These are phyloP conservation scores for Fusarium setosum DNA, from an alignment of 2,329 filamentous ascomycete species.

Conservation along the genomic window DNA sequence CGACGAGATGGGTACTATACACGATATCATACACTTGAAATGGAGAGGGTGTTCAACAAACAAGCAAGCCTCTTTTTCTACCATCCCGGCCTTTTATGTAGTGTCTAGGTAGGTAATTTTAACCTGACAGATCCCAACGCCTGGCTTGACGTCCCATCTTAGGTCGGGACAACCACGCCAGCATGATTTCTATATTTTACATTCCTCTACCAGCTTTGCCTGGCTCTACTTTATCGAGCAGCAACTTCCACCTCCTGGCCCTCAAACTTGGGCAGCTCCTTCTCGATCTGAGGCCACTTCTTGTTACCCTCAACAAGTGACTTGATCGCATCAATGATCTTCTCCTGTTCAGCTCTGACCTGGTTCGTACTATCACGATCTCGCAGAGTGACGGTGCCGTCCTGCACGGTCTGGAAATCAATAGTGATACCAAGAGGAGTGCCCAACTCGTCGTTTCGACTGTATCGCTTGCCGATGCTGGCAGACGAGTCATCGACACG, in stretches of 20 bases:
- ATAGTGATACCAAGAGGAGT: conserved; percentile 94
- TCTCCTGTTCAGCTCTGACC: conserved; percentile 84
- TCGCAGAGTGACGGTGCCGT: conserved; percentile 86
- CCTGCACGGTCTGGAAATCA: conserved; percentile 94
- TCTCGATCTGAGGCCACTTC: conserved; percentile 75
- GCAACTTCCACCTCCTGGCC: conserved; percentile 72
- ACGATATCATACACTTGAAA: background rate
- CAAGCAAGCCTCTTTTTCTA: conserved; percentile 10
- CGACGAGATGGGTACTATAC: background rate
- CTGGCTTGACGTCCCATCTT: conserved; percentile 6
- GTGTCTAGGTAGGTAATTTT: conserved; percentile 22
- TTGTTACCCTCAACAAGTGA: conserved; percentile 62
- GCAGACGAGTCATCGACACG: conserved; percentile 91
- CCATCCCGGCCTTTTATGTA: conserved; percentile 12
- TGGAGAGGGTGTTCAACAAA: background rate
- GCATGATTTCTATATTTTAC: conserved; percentile 36
- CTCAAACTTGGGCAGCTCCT: conserved; percentile 86
- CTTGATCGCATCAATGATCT: conserved; percentile 81
- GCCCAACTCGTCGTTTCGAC: conserved; percentile 94
- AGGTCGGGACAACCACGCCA: conserved; percentile 5
- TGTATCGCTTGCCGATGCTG: conserved; percentile 94
- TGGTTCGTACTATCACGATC: conserved; percentile 93
- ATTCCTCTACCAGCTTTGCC: conserved; percentile 17
- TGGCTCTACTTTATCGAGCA: conserved; percentile 43
- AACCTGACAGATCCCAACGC: conserved; percentile 22